Evolutionary conservation across 2,329 filamentous ascomycete genomes (phyloP).

Genomic region (Clarireedia monteithiana): DNA sequence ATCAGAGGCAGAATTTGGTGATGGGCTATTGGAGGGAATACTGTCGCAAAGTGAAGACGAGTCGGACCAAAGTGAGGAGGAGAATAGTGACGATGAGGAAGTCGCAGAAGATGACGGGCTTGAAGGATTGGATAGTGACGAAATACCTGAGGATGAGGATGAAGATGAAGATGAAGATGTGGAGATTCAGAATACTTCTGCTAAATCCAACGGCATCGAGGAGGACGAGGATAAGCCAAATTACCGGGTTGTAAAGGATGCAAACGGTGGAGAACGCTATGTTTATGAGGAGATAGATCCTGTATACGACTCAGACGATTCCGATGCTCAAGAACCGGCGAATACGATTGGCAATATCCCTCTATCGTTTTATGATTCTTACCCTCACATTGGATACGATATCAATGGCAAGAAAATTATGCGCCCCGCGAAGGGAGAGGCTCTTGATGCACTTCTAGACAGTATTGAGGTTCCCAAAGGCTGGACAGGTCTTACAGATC

Average conservation of each 20-base stretch:
- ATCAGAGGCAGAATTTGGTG: slow-evolving; percentile 54
- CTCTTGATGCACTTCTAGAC: slow-evolving; percentile 85
- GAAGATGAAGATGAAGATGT: slow-evolving; percentile 26
- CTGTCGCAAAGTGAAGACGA: slow-evolving; percentile 52
- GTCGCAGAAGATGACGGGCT: slow-evolving; percentile 33
- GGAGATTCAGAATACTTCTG: slow-evolving; percentile 33
- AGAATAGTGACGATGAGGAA: slow-evolving; percentile 36
- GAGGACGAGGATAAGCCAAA: slow-evolving; percentile 37
- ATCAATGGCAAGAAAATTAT: slow-evolving; percentile 98
- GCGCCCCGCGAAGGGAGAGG: slow-evolving; percentile 88
- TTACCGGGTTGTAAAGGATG: slow-evolving; percentile 62
- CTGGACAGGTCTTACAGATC: slow-evolving; percentile 94
- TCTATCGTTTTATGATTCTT: slow-evolving; percentile 90
- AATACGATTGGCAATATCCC: slow-evolving; percentile 97
- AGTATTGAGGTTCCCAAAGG: slow-evolving; percentile 96
- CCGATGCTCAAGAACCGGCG: slow-evolving; percentile 65
- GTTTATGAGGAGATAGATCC: slow-evolving; percentile 91
- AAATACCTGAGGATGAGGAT: slow-evolving; percentile 38
- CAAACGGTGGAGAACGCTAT: slow-evolving; percentile 85
- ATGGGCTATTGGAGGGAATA: slow-evolving; percentile 47
- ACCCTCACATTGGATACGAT: slow-evolving; percentile 96
- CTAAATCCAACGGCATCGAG: slow-evolving; percentile 32
- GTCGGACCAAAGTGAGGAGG: slow-evolving; percentile 44
- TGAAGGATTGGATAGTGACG: slow-evolving; percentile 40
- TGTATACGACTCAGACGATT: slow-evolving; percentile 92